Evolutionary conservation across 148 eudicot genomes (phyloP).

Genomic region (Fagopyrum homotropicum): DNA sequence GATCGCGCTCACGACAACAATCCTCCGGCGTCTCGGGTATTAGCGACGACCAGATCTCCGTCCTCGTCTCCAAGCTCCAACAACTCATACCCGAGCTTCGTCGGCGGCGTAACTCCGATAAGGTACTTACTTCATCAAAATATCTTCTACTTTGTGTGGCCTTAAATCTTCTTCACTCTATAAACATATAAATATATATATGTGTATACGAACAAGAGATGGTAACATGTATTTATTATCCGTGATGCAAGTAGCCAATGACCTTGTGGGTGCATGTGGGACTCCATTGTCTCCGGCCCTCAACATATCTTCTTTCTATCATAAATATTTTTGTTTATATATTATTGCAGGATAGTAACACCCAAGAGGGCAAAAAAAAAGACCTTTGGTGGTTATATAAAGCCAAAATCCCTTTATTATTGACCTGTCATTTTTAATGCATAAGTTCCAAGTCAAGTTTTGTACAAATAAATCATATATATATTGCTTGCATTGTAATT

Average conservation of each 20-base stretch:
- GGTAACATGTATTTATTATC: conserved; percentile 7
- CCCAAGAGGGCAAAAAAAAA: neutral
- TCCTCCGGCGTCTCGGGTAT: conserved; percentile 31
- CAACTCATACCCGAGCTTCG: conserved; percentile 55
- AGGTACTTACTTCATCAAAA: conserved; percentile 21
- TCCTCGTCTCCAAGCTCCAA: conserved; percentile 44
- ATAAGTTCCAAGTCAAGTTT: conserved; percentile 1
- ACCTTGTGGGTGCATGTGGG: conserved; percentile 4
- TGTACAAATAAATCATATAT: neutral
- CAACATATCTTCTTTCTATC: neutral
- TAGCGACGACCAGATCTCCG: conserved; percentile 53
- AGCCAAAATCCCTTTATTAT: conserved; percentile 5
- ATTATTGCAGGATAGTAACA: conserved; percentile 7
- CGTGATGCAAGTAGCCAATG: neutral
- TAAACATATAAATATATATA: neutral
- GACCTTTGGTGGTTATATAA: neutral
- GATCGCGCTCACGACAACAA: conserved; percentile 45
- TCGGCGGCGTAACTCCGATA: conserved; percentile 33
- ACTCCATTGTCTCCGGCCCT: neutral
- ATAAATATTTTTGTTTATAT: neutral
- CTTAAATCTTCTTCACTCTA: neutral
- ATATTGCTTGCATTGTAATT: neutral
- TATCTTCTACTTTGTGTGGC: neutral
- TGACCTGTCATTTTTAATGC: neutral
- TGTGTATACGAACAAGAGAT: neutral